Conservation (phyloP, 495 filamentous ascomycete genomes). For the Talaromyces ruber region DNA sequence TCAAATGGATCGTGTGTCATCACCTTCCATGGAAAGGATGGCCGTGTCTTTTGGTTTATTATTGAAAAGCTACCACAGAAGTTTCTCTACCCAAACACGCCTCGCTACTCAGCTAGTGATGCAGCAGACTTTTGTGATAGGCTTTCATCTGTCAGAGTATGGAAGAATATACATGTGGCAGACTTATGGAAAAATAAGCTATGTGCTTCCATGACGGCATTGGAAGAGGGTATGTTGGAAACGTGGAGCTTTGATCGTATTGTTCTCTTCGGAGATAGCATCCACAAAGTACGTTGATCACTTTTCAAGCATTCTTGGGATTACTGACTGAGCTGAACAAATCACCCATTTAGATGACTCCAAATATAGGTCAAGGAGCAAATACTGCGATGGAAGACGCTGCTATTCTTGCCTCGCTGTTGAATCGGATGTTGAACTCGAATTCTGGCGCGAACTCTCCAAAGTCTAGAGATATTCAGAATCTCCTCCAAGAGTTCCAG, state of each 20-base stretch:
- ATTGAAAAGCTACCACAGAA: constrained; percentile 30
- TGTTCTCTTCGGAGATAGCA: constrained; percentile 10
- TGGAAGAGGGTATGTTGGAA: constrained; percentile 9
- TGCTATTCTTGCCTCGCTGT: neutral
- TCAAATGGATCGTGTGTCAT: constrained; percentile 7
- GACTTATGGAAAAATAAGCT: neutral
- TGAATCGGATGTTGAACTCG: too few relatives aligned
- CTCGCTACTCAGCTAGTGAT: constrained; percentile 19
- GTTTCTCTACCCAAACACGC: constrained; percentile 23
- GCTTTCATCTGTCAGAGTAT: neutral
- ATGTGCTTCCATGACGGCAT: constrained; percentile 1
- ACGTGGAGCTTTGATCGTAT: constrained; percentile 9
- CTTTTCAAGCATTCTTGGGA: too few relatives aligned
- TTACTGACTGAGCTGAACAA: too few relatives aligned
- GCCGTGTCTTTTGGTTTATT: constrained; percentile 20
- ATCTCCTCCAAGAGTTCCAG: too few relatives aligned
- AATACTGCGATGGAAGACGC: neutral
- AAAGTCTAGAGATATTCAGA: too few relatives aligned
- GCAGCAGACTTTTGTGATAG: neutral
- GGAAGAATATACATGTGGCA: neutral
- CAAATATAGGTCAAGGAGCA: neutral
- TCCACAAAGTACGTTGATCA: too few relatives aligned
- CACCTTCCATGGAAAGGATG: constrained; percentile 10
- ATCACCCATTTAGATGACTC: too few relatives aligned
- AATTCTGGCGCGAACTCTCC: too few relatives aligned